Base-by-base conservation (phyloP, 2,329 filamentous ascomycete species). In the Lachnellula arida region DNA sequence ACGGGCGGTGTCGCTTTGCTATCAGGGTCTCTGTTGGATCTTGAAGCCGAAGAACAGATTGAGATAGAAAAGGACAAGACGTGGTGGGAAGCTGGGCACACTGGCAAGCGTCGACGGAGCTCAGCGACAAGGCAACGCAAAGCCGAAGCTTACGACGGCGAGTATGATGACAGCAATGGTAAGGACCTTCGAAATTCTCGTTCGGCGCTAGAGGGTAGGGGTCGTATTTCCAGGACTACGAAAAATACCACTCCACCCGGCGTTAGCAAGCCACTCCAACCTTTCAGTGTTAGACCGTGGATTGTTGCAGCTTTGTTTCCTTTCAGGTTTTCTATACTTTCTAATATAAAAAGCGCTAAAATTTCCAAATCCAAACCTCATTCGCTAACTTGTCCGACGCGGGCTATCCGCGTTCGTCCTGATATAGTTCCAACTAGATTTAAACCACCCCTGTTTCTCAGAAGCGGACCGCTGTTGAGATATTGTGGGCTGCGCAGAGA, bases 391-490 rank as follows among this genome's bases (percentile, higher is more conserved):
- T 66, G 57, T 66, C 60, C 61, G 58, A 67, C 66, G 69, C 69
- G 70, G 68, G 60, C 62, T 53, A 67, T 71, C 69, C 67, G 68
- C 68, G 61, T 68, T 59, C 64, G 64, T 53, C 56, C 60, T 62
- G 51, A 60, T 63, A 66, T 66, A 70, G 68, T 62, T 53, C 81
- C 81, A 15, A 90, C 88, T 17, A 81, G 81, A 56, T 99, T 97
- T 72, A 88, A 88, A 63, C 94, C 94, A 22, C 81, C 84, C 3
- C 73, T 99, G 39, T 92, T 89, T 69, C 77, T 99, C 53, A 92
- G 91, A 72, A 96, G 93, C 67, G 94, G 94, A 0, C 94, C 94
- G 5, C 76, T 99, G 22, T 75, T 99, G 60, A 85, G 94, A 57
- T 99, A 96, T 70, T 93, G 88, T 54, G 94, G 95, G 19, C 84